Evolutionary conservation across 2,329 filamentous ascomycete species (phyloP).

Genomic region (Nannizziopsis arthrosporioides): DNA sequence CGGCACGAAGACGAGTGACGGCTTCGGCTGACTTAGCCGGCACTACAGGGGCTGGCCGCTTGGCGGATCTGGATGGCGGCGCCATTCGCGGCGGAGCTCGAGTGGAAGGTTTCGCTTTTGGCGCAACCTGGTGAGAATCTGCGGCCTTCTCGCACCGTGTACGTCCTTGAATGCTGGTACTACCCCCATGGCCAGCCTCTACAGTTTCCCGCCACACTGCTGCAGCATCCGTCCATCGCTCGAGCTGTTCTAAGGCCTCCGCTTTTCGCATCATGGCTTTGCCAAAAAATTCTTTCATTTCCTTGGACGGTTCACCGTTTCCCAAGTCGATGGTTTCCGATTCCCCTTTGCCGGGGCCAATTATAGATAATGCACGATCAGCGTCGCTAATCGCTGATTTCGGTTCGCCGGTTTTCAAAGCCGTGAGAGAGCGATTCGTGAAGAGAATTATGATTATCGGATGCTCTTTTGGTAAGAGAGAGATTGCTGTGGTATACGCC

Average conservation of each 20-base stretch:
- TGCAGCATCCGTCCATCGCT: conserved; percentile 79
- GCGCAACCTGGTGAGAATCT: conserved; percentile 45
- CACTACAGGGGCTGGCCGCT: conserved; percentile 18
- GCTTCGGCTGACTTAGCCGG: conserved; percentile 53
- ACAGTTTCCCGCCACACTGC: conserved; percentile 72
- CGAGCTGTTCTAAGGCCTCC: conserved; percentile 88
- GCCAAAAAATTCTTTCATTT: conserved; percentile 86
- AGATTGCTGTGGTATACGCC: conserved; percentile 67
- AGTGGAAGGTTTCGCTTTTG: conserved; percentile 37
- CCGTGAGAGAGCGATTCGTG: conserved; percentile 81
- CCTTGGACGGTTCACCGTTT: conserved; percentile 54
- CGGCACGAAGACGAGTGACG: conserved; percentile 67
- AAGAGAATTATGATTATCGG: conserved; percentile 79
- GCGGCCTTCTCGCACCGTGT: conserved; percentile 83
- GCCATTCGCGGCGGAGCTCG: not conserved
- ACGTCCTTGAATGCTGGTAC: conserved; percentile 70
- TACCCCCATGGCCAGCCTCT: conserved; percentile 73
- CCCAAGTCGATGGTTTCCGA: conserved; percentile 65
- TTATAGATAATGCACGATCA: conserved; percentile 65
- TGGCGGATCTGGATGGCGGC: conserved; percentile 23
- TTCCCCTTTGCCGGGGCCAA: conserved; percentile 67
- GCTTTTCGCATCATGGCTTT: conserved; percentile 92
- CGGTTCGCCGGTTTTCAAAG: conserved; percentile 81
- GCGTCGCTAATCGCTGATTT: conserved; percentile 78
- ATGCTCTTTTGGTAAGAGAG: conserved; percentile 62